Evolutionary conservation across 176 grass and related monocot species (phyloP).

Genomic region (Aegilops umbellulata): DNA sequence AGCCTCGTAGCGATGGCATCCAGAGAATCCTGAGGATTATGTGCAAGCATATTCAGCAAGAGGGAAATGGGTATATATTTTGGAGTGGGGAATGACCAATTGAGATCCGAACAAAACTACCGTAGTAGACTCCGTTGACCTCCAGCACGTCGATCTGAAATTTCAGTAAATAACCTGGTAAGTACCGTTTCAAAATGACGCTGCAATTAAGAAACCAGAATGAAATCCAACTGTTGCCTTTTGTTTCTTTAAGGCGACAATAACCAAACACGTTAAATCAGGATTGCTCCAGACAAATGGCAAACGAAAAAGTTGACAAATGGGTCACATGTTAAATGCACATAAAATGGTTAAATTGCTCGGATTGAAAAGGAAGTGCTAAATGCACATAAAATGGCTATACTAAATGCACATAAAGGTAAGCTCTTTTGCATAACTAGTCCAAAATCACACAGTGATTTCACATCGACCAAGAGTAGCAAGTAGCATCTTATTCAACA

Average conservation of each 20-base stretch:
- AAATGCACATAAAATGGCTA: neutral
- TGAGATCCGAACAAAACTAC: conserved; percentile 34
- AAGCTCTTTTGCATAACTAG: neutral
- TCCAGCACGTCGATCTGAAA: conserved; percentile 96
- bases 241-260: neutral
- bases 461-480: neutral
- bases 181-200: conserved; percentile 3
- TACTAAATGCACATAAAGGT: neutral
- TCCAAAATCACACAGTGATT: neutral
- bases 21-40: conserved; percentile 75
- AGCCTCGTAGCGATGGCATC: conserved; percentile 92
- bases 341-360: neutral
- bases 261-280: neutral
- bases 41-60: neutral
- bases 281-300: neutral
- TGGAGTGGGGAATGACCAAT: neutral
- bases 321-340: neutral
- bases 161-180: conserved; percentile 22
- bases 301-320: neutral
- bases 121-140: conserved; percentile 87
- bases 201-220: conserved; percentile 4
- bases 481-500: neutral
- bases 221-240: neutral
- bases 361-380: neutral
- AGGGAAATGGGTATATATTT: neutral